Evolutionary conservation across 352 stramenopile genomes (phyloP), one percentile per base, ranked within the genome.

Genomic region (Phytopythium cucurbitacearum): DNA sequence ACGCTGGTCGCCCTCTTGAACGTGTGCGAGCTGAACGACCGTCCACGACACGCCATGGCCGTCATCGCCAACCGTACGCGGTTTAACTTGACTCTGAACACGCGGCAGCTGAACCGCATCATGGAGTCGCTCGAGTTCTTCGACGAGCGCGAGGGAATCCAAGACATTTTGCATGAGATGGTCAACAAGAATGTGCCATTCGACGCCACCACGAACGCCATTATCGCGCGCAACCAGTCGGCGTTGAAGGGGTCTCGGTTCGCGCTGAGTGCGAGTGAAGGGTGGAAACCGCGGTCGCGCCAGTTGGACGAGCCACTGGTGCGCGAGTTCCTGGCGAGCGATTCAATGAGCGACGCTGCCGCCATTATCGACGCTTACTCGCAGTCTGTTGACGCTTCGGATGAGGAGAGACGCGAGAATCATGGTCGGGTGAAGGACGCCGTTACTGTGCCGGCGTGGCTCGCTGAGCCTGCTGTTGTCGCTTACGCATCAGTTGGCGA

Each of bases 31-130:
- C 51, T 35, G 3, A 83, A 78, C 44, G 55, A 66, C 9, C 66
- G 73, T 6, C 44, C 58, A 7, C 60, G 73, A n/a, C 71, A 87
- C 16, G 73, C 76, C 28, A 54, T 69, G 12, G 62, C 65, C 36
- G 72, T 87, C 50, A 60, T 85, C 35, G 53, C 59, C 36, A 87
- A 84, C 65, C 76, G 76, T 33, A 73, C 67, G 38, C 72, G 69
- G 13, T 87, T 85, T 64, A 55, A 69, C 32, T 21, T 87, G 9
- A 63, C 56, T 12, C 62, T 87, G 12, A 53, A 68, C 40, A 60
- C 74, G 28, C 37, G 48, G 13, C 64, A 73, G 48, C 85, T 80
- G 56, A 67, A 76, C 34, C 43, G 40, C 13, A 46, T 84, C 32
- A 50, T 87, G 12, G 72, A 84, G 49, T 65, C 63, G 36, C 60